Evolutionary conservation across 1,139 yeast genomes (phyloP).

Genomic region (Ogataea hybrid): DNA sequence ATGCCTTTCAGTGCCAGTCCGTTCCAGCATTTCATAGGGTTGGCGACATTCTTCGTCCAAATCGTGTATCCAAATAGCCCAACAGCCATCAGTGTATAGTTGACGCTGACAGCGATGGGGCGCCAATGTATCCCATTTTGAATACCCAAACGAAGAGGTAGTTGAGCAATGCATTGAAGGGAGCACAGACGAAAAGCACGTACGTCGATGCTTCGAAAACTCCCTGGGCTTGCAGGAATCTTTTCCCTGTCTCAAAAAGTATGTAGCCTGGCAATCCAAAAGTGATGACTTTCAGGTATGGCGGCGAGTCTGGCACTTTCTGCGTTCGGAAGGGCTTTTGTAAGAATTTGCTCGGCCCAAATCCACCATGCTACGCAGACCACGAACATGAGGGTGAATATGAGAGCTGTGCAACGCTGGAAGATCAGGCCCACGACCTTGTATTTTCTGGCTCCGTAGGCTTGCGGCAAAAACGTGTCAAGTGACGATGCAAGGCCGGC

Average conservation of each 20-base stretch:
- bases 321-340: constrained; percentile 32
- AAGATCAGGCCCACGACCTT: constrained; percentile 51
- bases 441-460: constrained; percentile 55
- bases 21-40: constrained; percentile 44
- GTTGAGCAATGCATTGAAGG: constrained; percentile 52
- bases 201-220: constrained; percentile 52
- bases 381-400: constrained; percentile 46
- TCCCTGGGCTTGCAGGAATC: constrained; percentile 54
- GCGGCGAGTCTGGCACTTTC: constrained; percentile 53
- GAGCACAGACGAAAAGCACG: constrained; percentile 51
- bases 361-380: constrained; percentile 50
- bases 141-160: constrained; percentile 42
- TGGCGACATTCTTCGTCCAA: constrained; percentile 34
- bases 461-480: constrained; percentile 59
- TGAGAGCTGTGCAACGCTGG: constrained; percentile 54
- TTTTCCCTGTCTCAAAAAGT: constrained; percentile 51
- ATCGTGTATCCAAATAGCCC: constrained; percentile 44
- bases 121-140: constrained; percentile 51
- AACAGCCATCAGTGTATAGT: constrained; percentile 54
- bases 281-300: constrained; percentile 45
- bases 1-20: constrained; percentile 38
- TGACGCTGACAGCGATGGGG: constrained; percentile 59
- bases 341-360: constrained; percentile 35
- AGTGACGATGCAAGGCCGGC: constrained; percentile 59
- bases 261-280: constrained; percentile 59